phyloP scores from a whole-genome alignment of 495 filamentous ascomycete genomes.

The Aspergillus saccharolyticus region DNA sequence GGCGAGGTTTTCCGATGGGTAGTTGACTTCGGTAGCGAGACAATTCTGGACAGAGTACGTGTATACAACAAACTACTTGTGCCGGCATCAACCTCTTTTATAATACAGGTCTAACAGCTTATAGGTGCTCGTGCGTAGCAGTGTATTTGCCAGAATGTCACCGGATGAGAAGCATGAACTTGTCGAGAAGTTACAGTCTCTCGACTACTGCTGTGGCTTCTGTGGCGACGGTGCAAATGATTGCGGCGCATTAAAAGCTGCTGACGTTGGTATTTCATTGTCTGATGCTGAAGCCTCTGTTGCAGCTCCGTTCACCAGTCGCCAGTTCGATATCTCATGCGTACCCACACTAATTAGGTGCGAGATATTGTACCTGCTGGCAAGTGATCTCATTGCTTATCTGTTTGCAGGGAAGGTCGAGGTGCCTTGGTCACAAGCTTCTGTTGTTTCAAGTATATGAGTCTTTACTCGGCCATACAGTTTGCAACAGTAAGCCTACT shows the following conservation, averaged over 20 bases:
- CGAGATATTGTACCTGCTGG: neutral
- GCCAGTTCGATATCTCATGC: constrained; percentile 94
- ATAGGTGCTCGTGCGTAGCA: constrained; percentile 82
- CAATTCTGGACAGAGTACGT: constrained; percentile 63
- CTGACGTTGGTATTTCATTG: constrained; percentile 97
- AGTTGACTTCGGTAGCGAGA: constrained; percentile 77
- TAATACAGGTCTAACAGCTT: neutral
- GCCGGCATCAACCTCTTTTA: neutral
- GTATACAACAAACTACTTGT: neutral
- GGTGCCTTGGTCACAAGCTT: constrained; percentile 96
- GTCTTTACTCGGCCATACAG: constrained; percentile 96
- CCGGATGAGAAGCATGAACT: constrained; percentile 99
- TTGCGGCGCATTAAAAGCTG: constrained; percentile 94
- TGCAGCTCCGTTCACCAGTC: constrained; percentile 93
- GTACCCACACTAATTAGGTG: constrained; percentile 87
- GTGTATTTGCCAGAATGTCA: constrained; percentile 97
- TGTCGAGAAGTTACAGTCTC: constrained; percentile 92
- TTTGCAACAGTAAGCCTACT: constrained; percentile 98
- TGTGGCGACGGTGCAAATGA: constrained; percentile 99
- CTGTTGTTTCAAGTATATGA: constrained; percentile 99
- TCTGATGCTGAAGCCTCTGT: constrained; percentile 98
- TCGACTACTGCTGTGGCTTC: constrained; percentile 94
- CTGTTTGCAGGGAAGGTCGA: constrained; percentile 66
- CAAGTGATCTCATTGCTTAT: constrained; percentile 1
- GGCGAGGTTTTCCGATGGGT: constrained; percentile 98